Conservation (phyloP, 768 basidiomycete species). For the Trametes sanguinea region DNA sequence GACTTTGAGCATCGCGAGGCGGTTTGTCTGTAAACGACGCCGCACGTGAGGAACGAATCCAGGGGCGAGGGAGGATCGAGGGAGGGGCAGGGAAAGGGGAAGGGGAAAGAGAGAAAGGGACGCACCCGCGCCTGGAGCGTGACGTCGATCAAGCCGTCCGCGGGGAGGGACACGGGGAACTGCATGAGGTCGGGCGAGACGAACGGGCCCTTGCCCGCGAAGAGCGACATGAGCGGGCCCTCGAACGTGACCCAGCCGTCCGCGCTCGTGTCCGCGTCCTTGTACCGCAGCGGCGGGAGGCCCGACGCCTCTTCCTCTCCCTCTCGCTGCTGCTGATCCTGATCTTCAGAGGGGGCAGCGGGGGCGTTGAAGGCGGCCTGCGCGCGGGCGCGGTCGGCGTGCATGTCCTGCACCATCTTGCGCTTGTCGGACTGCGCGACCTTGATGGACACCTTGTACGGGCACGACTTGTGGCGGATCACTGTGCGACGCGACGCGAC, state of each 20-base stretch:
- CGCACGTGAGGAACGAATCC: too few relatives aligned
- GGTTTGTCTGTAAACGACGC: slow-evolving; percentile 41
- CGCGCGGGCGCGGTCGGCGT: slow-evolving; percentile 36
- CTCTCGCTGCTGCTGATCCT: background rate
- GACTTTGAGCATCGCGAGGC: slow-evolving; percentile 51
- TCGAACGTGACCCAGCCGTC: slow-evolving; percentile 75
- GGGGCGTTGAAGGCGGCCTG: background rate
- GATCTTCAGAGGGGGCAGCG: background rate
- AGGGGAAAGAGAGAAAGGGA: slow-evolving; percentile 3
- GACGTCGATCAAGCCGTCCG: slow-evolving; percentile 79
- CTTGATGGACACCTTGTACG: slow-evolving; percentile 70
- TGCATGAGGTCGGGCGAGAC: slow-evolving; percentile 75
- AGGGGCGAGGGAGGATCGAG: too few relatives aligned
- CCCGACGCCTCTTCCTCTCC: slow-evolving; percentile 19
- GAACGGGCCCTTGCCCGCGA: slow-evolving; percentile 79
- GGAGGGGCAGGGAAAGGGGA: background rate
- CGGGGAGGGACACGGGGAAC: slow-evolving; percentile 78
- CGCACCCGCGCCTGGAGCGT: slow-evolving; percentile 63
- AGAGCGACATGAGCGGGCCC: slow-evolving; percentile 67
- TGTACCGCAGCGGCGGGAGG: slow-evolving; percentile 51
- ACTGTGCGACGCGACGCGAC: slow-evolving; percentile 41
- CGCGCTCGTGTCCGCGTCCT: slow-evolving; percentile 35
- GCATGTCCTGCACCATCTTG: slow-evolving; percentile 60
- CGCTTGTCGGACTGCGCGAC: slow-evolving; percentile 68
- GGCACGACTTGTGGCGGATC: slow-evolving; percentile 60